Evolutionary conservation across 163 green algal genomes (phyloP), one percentile per base, ranked within the genome.

Genomic region (Chlamydomonas reinhardtii): DNA sequence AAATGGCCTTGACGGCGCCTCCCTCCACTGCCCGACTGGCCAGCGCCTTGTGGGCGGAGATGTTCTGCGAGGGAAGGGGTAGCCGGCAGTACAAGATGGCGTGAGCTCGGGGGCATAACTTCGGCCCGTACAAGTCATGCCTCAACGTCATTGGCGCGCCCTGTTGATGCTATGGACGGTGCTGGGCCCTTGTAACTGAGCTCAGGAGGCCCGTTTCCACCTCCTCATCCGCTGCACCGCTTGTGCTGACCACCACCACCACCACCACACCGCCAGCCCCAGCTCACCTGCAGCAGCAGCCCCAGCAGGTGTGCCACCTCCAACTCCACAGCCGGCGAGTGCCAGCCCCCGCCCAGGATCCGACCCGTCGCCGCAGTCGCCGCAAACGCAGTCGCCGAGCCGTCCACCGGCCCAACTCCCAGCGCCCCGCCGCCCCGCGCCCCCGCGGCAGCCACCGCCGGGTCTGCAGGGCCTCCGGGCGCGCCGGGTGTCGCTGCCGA

Each of bases 271-370:
- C n/a, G n/a, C n/a, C 9, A 75, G 24, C 20, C 14, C 48, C 48
- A 2, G 11, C 48, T 9, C 27, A 54, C 66, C 65, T 84, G 76
- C 64, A 84, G 65, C 76, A 75, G 39, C 35, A 84, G 76, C 43
- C 64, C 76, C 76, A 84, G 39, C 64, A 84, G n/a, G 62, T 84
- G 76, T 29, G 76, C 64, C 64, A 84, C 59, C 64, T 75, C 64
- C 16, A 31, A 17, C 73, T 48, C 73, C 73, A 37, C 52, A 24
- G 39, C 37, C 71, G 37, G 35, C 37, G 39, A 56, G 48, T 56
- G 48, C 48, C 37, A 25, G 24, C 37, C 39, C 39, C 9, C 65
- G 11, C 16, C 65, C n/a, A 37, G 19, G 29, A 35, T 20, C 29
- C n/a, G 22, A n/a, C 65, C 65, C 2, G 65, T 29, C 3, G 65